Evolutionary conservation across 805 yeast genomes (phyloP).

Genomic region (Yarrowia porcina): DNA sequence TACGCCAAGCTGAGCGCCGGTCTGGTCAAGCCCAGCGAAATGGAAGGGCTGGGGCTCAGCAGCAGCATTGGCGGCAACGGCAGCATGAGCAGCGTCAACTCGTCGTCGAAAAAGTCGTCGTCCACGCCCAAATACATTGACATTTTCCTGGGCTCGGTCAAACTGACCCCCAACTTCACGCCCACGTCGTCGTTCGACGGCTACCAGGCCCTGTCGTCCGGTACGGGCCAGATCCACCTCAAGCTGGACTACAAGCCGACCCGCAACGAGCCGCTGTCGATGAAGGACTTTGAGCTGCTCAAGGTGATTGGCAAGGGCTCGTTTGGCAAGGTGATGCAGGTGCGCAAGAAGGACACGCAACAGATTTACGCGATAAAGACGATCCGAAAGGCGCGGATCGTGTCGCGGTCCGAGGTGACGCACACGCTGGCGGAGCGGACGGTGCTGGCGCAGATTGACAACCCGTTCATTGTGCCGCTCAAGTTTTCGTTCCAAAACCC

Average conservation of each 20-base stretch:
- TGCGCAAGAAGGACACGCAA: conserved; percentile 89
- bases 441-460: conserved; percentile 85
- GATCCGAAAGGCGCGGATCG: conserved; percentile 88
- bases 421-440: conserved; percentile 97
- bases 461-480: conserved; percentile 94
- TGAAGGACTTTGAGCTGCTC: conserved; percentile 87
- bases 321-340: conserved; percentile 99
- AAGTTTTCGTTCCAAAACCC: conserved; percentile 96
- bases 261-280: conserved; percentile 59
- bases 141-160: conserved; percentile 69
- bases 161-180: conserved; percentile 43
- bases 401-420: conserved; percentile 88
- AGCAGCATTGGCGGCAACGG: conserved; percentile 13
- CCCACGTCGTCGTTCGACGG: conserved; percentile 28
- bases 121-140: conserved; percentile 46
- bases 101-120: conserved; percentile 32
- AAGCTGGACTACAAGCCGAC: conserved; percentile 69
- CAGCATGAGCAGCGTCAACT: not conserved
- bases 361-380: conserved; percentile 94
- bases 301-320: conserved; percentile 98
- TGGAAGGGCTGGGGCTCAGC: conserved; percentile 21
- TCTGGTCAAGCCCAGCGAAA: conserved; percentile 17
- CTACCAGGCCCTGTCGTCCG: conserved; percentile 32
- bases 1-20: conserved; percentile 62
- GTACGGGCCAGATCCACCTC: conserved; percentile 43